These are phyloP conservation scores for Typha latifolia DNA, from an alignment of 176 grass and related monocot genomes.

Conservation along the genomic window DNA sequence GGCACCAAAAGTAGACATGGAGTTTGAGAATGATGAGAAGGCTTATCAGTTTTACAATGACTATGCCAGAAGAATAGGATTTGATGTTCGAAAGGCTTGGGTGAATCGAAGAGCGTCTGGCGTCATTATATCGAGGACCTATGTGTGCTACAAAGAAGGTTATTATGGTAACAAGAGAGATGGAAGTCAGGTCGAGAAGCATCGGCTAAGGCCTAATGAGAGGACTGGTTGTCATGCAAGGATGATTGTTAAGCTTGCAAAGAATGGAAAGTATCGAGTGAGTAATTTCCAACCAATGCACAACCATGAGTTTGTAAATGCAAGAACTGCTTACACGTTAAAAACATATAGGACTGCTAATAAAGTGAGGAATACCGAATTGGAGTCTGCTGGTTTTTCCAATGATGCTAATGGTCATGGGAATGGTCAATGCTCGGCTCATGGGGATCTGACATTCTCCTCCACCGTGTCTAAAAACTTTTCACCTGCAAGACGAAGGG, in stretches of 20 bases:
- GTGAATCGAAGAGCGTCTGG: no score
- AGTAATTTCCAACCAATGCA: conserved; percentile 30
- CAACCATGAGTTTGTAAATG: conserved; percentile 40
- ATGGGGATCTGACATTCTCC: not conserved
- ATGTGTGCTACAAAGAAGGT: no score
- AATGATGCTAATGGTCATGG: conserved; percentile 11
- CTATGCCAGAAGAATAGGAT: not conserved
- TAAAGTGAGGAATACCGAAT: conserved; percentile 4
- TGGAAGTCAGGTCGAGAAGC: conserved; percentile 10
- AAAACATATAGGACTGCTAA: conserved; percentile 22
- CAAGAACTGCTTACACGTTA: conserved; percentile 33
- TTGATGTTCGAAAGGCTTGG: conserved; percentile 2
- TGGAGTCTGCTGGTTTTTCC: conserved; percentile 6
- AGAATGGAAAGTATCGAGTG: conserved; percentile 40
- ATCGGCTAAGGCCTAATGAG: not conserved
- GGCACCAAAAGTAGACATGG: conserved; percentile 13
- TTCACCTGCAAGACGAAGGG: conserved; percentile 16
- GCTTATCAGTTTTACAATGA: conserved; percentile 1
- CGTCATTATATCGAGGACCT: no score
- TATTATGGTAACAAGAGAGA: conserved; percentile 12
- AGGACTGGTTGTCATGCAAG: conserved; percentile 34
- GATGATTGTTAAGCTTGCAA: conserved; percentile 37
- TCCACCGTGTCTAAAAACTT: conserved; percentile 18
- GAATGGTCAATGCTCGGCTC: not conserved
- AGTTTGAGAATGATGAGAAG: conserved; percentile 11